phyloP scores from a whole-genome alignment of 495 filamentous ascomycete species.

The Acidomyces sp. region DNA sequence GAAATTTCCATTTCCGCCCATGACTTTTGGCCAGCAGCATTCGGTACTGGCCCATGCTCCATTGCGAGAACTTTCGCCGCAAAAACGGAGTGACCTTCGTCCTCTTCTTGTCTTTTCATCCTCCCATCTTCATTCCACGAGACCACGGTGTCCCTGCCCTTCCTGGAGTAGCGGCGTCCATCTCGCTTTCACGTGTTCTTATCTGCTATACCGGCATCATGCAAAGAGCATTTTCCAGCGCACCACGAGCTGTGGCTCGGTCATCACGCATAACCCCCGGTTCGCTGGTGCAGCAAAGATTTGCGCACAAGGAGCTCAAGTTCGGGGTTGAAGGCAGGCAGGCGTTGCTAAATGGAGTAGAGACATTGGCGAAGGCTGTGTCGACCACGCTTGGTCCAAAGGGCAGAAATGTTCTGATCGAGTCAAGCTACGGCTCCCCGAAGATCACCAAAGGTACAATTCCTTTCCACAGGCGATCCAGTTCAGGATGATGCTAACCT shows the following conservation, averaged over 20 bases:
- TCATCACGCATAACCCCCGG: conserved; percentile 7
- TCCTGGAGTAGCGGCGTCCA: background rate
- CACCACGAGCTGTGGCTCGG: conserved; percentile 13
- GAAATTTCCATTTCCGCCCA: no score
- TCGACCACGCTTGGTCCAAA: conserved; percentile 95
- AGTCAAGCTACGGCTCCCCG: conserved; percentile 92
- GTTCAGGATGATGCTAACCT: no score
- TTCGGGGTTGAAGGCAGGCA: conserved; percentile 93
- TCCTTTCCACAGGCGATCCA: background rate
- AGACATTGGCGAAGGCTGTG: conserved; percentile 91
- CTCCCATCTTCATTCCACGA: no score
- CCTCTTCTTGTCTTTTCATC: no score
- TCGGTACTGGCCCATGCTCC: no score
- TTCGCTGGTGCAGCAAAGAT: conserved; percentile 52
- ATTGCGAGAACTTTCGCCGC: no score
- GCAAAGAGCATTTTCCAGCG: conserved; percentile 17
- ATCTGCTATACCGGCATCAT: conserved; percentile 5
- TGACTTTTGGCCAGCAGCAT: no score
- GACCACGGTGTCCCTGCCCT: no score
- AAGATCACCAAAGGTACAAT: conserved; percentile 94
- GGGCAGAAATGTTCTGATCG: conserved; percentile 94
- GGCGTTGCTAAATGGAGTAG: conserved; percentile 80
- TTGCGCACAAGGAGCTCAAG: conserved; percentile 96
- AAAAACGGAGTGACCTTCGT: no score
- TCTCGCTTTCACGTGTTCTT: background rate